A percentile compares a stretch with the other conserved stretches of the same genome.
Conservation (phyloP, 176 grass and related monocot species). For the Aechmea fasciata region DNA sequence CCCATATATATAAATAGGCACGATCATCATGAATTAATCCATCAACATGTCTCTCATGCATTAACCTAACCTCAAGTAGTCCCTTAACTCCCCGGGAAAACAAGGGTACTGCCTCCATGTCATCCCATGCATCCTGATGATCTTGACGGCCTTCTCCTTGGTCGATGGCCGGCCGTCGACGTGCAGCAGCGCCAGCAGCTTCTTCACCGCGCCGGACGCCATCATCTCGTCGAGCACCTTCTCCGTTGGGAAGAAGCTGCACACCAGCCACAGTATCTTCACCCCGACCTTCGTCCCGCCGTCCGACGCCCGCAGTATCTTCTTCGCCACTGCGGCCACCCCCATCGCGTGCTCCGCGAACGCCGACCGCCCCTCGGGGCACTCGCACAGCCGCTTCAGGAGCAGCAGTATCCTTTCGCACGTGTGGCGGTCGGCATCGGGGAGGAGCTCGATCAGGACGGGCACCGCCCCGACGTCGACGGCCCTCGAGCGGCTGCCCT, state of each 20-base stretch:
- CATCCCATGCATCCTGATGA: conserved; percentile 44
- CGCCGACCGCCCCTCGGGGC: conserved; percentile 52
- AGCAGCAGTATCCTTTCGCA: conserved; percentile 60
- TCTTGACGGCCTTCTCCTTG: conserved; percentile 51
- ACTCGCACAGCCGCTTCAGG: conserved; percentile 67
- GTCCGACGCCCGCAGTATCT: conserved; percentile 63
- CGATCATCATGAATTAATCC: not conserved
- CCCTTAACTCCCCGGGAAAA: conserved; percentile 50
- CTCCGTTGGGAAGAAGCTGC: conserved; percentile 38
- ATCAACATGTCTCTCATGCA: not conserved
- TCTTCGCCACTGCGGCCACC: conserved; percentile 47
- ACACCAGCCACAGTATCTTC: conserved; percentile 63
- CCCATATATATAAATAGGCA: too few species aligned
- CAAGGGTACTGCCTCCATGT: conserved; percentile 70
- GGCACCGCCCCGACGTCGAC: conserved; percentile 60
- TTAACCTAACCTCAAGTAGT: conserved; percentile 37
- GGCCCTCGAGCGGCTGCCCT: conserved; percentile 29
- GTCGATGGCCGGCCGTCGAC: conserved; percentile 35
- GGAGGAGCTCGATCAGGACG: conserved; percentile 65
- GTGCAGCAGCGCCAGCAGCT: conserved; percentile 56
- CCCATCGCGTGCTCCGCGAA: conserved; percentile 61
- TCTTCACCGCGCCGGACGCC: conserved; percentile 30
- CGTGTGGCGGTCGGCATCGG: conserved; percentile 36
- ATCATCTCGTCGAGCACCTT: conserved; percentile 51
- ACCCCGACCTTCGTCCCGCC: conserved; percentile 60